Conservation (phyloP, 176 grass and related monocot species). For the Panicum miliaceum region DNA sequence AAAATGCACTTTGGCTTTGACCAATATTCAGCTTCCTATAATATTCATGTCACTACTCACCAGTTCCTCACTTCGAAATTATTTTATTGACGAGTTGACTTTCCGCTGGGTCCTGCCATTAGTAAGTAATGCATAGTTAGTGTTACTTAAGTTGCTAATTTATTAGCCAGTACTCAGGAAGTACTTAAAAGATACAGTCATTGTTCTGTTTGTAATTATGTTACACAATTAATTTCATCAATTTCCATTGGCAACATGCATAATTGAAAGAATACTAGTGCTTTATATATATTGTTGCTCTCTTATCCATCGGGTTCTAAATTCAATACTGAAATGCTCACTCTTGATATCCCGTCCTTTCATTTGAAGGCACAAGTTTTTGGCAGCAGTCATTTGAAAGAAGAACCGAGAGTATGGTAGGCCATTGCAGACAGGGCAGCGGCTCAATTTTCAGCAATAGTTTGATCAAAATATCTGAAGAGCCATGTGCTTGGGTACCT, state of each 20-base stretch:
- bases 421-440: slow-evolving; percentile 1
- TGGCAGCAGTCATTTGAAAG: slow-evolving; percentile 54
- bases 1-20: not conserved
- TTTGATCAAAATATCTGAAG: slow-evolving; percentile 31
- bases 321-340: slow-evolving; percentile 17
- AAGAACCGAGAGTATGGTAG: slow-evolving; percentile 63
- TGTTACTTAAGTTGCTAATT: no score
- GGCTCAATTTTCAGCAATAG: slow-evolving; percentile 39
- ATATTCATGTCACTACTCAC: not conserved
- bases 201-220: not conserved
- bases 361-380: slow-evolving; percentile 52
- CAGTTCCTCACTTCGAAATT: not conserved
- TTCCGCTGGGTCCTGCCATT: not conserved
- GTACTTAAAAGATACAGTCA: not conserved
- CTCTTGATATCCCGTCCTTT: slow-evolving; percentile 33
- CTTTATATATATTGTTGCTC: not conserved
- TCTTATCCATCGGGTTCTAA: not conserved
- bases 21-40: not conserved
- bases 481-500: slow-evolving; percentile 24
- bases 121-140: not conserved
- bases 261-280: not conserved
- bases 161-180: not conserved
- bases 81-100: not conserved
- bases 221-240: not conserved
- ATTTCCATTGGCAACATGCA: slow-evolving; percentile 12